Evolutionary conservation across 306 rosid species (phyloP).

Genomic region (barrel medic (Medicago truncatula)): DNA sequence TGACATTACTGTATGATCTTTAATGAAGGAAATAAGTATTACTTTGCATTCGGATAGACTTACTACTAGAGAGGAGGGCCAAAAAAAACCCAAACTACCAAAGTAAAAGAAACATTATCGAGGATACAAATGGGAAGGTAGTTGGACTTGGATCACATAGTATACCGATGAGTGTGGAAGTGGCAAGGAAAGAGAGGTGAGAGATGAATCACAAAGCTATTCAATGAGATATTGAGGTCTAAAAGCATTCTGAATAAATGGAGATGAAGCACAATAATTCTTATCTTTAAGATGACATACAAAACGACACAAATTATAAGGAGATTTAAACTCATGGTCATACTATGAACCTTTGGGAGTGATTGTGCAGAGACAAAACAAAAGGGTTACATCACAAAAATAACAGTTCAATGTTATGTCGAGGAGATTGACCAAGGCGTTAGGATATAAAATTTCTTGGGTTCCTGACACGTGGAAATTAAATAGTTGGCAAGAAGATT

Average conservation of each 20-base stretch:
- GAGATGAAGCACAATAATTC: background rate
- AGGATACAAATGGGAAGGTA: background rate
- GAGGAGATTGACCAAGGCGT: background rate
- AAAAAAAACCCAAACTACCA: background rate
- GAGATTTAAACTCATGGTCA: background rate
- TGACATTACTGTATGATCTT: background rate
- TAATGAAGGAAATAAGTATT: background rate
- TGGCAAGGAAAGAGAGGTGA: background rate
- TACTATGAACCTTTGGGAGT: conserved; percentile 1
- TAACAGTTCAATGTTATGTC: no score
- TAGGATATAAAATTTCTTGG: background rate
- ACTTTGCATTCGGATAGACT: background rate
- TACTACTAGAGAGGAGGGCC: background rate
- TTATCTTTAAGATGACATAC: background rate
- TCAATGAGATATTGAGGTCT: conserved; percentile 3
- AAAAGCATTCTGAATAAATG: background rate
- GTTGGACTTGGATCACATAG: no score
- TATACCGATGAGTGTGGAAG: background rate
- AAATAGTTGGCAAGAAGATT: background rate
- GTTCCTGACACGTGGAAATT: background rate
- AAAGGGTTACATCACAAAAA: background rate
- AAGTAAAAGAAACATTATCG: background rate
- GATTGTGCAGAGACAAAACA: background rate
- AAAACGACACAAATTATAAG: background rate
- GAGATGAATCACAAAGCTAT: background rate